Evolutionary conservation across 345 rosid genomes (phyloP), one percentile per base, ranked within the genome.

Genomic region (Anacardium occidentale): DNA sequence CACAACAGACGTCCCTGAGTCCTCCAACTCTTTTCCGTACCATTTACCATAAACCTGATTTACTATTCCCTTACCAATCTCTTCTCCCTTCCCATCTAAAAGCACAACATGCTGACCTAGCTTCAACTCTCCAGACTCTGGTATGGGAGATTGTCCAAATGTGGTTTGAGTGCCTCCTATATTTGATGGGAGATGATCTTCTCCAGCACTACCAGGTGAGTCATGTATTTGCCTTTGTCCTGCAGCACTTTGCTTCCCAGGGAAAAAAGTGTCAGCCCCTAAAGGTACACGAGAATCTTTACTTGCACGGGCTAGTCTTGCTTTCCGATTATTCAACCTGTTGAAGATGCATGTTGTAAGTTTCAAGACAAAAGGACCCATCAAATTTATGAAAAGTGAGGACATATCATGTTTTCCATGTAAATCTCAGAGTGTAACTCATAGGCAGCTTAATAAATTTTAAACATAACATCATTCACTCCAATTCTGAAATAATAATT

Each of bases 311-410:
- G 97, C 96, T 73, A 96, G 85, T 80, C 90, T 90, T 1, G 99
- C 98, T 84, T 89, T 96, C 54, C 99, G 83, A 76, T 96, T 96
- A 87, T 90, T 96, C 74, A 96, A 84, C 99, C 99, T 96, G 89
- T 78, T 62, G 62, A 57, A 47, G 18, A 71, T 68, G 58, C 47
- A 78, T 56, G 50, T 65, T 8, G 21, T 32, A 62, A 73, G 64
- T 53, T 50, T 52, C 40, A 44, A 10, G 25, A 47, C 29, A 29
- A 26, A 42, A 32, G 40, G n/a, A 70, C 45, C 40, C 56, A 29
- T 10, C 32, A 17, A 69, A 58, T 10, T 58, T 52, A 10, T 45
- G 11, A 24, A 25, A 26, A 40, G 22, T 25, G 17, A 18, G 20
- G 44, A 58, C 45, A 45, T 47, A 25, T 29, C 44, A 55, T 58